These are phyloP conservation scores for Pichia sorboxylosa DNA, from an alignment of 1,139 yeast genomes.

Conservation along the genomic window DNA sequence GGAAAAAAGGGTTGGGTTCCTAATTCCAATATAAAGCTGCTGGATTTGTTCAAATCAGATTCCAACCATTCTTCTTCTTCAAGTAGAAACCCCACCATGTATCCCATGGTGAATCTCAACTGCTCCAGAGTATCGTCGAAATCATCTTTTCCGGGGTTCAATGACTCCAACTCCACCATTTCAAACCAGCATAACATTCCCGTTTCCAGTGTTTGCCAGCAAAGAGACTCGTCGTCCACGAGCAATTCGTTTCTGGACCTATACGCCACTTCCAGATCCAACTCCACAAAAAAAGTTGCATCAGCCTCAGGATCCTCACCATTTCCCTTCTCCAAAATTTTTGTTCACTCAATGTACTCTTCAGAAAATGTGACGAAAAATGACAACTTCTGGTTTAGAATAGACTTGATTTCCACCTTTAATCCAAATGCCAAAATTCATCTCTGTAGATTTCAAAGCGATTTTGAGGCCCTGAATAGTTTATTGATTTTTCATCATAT, in stretches of 20 bases:
- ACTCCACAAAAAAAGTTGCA: too few species aligned
- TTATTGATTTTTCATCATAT: neutral
- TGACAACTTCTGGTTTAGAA: conserved; percentile 41
- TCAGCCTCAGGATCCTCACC: too few species aligned
- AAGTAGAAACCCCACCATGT: too few species aligned
- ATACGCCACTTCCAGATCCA: neutral
- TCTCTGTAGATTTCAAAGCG: conserved; percentile 48
- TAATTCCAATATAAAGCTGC: conserved; percentile 40
- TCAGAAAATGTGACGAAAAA: conserved; percentile 35
- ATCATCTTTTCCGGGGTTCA: too few species aligned
- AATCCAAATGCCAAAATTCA: conserved; percentile 14
- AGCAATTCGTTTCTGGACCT: too few species aligned
- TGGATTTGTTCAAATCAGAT: conserved; percentile 20
- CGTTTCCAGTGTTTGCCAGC: too few species aligned
- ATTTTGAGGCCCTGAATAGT: conserved; percentile 43
- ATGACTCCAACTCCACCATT: too few species aligned
- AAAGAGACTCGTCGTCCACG: too few species aligned
- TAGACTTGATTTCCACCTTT: conserved; percentile 32
- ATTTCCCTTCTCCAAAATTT: conserved; percentile 28
- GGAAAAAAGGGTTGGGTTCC: conserved; percentile 55
- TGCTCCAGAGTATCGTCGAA: too few species aligned
- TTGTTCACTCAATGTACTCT: conserved; percentile 47
- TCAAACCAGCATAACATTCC: too few species aligned
- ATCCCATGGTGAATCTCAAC: too few species aligned
- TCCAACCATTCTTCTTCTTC: too few species aligned